Evolutionary conservation across 1,284 basidiomycete species (phyloP).

Genomic region (Fomitopsis pinicola): DNA sequence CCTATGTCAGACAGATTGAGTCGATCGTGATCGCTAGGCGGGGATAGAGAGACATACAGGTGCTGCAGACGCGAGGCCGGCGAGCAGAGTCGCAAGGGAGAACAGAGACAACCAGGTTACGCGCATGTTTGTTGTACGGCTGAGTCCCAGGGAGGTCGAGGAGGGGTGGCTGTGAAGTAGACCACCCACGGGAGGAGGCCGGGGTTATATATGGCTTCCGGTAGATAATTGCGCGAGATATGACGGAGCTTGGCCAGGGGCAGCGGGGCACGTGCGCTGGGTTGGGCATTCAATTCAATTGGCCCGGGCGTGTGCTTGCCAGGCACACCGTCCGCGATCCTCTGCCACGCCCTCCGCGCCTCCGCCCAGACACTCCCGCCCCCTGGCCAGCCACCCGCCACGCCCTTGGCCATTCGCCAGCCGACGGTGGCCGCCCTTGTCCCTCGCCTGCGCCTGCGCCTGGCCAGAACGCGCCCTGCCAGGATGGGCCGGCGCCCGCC

Average conservation of each 20-base stretch:
- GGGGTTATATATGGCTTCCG: background rate
- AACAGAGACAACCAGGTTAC: conserved; percentile 16
- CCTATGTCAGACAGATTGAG: background rate
- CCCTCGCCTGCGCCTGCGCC: background rate
- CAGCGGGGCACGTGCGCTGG: background rate
- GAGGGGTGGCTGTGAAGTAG: background rate
- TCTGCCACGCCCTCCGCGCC: background rate
- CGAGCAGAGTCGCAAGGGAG: conserved; percentile 20
- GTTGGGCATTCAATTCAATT: background rate
- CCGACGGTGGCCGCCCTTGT: background rate
- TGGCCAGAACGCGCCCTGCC: background rate
- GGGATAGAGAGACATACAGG: background rate
- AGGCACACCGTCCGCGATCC: background rate
- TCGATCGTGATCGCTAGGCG: background rate
- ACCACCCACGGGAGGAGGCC: background rate
- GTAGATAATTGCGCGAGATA: background rate
- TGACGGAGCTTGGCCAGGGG: conserved; percentile 1
- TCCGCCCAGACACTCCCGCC: background rate
- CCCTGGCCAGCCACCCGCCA: background rate
- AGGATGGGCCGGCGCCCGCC: background rate
- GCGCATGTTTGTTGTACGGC: conserved; percentile 15
- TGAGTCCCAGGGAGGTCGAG: background rate
- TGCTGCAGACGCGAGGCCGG: conserved; percentile 19
- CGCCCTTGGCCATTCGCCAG: background rate
- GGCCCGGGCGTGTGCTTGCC: background rate